Conservation (phyloP, 2,329 filamentous ascomycete species). For the Aureobasidium sp. region DNA sequence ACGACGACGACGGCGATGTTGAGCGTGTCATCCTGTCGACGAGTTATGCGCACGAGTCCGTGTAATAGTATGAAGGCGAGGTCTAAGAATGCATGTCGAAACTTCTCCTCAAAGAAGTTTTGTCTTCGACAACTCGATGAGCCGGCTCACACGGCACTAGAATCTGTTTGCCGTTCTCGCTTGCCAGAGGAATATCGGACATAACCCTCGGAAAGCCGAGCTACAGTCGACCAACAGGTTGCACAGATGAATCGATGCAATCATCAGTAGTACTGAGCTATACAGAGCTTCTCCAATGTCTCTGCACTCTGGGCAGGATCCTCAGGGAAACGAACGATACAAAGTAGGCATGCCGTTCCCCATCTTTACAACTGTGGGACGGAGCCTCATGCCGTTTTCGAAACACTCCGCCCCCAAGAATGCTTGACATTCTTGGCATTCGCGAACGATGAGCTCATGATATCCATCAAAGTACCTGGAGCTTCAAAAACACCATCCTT, state of each 20-base stretch:
- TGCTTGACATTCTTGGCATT: conserved; percentile 6
- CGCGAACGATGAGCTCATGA: conserved; percentile 5
- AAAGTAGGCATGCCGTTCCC: background rate
- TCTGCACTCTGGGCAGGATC: background rate
- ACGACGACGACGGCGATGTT: background rate
- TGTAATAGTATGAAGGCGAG: background rate
- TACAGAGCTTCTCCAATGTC: background rate
- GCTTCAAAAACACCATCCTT: background rate
- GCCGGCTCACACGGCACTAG: conserved; percentile 9
- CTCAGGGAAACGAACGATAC: background rate
- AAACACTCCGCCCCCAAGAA: background rate
- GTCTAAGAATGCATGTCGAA: background rate
- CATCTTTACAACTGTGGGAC: background rate
- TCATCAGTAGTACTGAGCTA: background rate
- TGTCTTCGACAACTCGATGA: background rate
- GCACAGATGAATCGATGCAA: background rate
- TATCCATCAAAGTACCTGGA: conserved; percentile 1
- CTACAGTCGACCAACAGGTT: background rate
- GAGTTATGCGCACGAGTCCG: background rate
- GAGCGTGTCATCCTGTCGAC: background rate
- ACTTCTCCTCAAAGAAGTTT: background rate
- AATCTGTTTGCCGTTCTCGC: background rate
- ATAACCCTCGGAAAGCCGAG: background rate
- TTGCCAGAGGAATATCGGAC: background rate
- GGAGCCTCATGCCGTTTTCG: background rate